Evolutionary conservation across 257 asterid genomes (phyloP), one percentile per base, ranked within the genome.

Genomic region (Solanum pennellii): DNA sequence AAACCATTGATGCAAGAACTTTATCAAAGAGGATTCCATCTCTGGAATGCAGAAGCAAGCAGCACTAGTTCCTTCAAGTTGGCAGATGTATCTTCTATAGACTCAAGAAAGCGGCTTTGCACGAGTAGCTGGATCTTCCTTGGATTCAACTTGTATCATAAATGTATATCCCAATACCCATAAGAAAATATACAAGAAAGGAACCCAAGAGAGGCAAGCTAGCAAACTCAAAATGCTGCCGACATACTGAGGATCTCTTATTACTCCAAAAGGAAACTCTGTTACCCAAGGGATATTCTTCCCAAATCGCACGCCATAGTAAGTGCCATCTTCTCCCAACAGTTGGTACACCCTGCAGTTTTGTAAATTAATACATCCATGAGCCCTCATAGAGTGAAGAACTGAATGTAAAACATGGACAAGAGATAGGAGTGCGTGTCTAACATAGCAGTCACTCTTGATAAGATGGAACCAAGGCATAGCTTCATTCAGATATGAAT

Each of bases 251-350:
- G 99, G 99, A 92, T 97, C 99, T 3, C 73, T 90, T 52, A 97
- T 92, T 33, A 94, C 96, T 87, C 99, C 99, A 27, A 97, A 95
- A 2, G 98, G 99, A 74, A 95, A 97, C 74, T 90, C 91, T 1
- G 95, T 95, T 84, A 91, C 98, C 99, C 98, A 95, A 2, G 97
- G 97, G 68, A 97, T 89, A 84, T 72, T 88, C 95, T 94, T 97
- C 25, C 98, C 98, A 49, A 97, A 97, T 23, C 99, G 95, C 47
- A 97, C 94, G 2, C 99, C 99, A 83, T 97, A 97, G 90, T 95
- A 97, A 9, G 98, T 94, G 69, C 99, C 99, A 1, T 94, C 83
- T 87, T 95, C 98, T 90, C 99, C 98, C 42, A 97, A 93, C 88
- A 97, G 94, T 91, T 94, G 98, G 83, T 95, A 97, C 29, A 97